Evolutionary conservation across 2,329 filamentous ascomycete species (phyloP), one percentile per base, ranked within the genome.

Genomic region (Diaporthe humulicola): DNA sequence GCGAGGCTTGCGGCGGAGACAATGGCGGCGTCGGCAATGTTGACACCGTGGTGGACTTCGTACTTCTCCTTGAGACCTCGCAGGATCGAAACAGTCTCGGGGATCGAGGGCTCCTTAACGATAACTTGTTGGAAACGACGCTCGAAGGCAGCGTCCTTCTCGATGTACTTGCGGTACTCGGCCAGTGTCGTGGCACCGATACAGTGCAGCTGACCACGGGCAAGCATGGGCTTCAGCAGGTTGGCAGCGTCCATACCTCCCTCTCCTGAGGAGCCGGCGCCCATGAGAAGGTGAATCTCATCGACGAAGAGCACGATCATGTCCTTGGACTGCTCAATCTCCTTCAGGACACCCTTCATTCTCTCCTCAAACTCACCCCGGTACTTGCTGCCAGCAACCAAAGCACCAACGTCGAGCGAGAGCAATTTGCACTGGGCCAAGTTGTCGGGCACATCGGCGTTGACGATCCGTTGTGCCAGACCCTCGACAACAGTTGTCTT

Each of bases 201-300:
- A 82, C 97, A 99, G 88, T 99, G 97, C 75, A 99, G 89, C 84
- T 98, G 96, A 71, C 97, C 97, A 82, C 97, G 93, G 76, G 97
- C 97, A 79, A 99, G 91, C 96, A 98, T 98, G 74, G 97, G 97
- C 88, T 99, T 99, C 77, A 99, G 90, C 80, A 99, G 87, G 84
- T 99, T 99, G 80, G 97, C 97, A 67, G 97, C 97, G 82, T 99
- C 97, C 97, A 99, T 99, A 79, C 97, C 97, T 78, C 97, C 97
- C 83, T 98, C 96, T 74, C 97, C 97, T 72, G 94, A 96, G 50
- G 95, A 93, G 75, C 97, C 97, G 78, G 97, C 97, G 75, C 97
- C 97, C 97, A 99, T 99, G 76, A 99, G 92, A 77, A 99, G 90
- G 86, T 99, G 97, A 78, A 99, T 99, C 84, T 99, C 97, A 84